Base-by-base conservation (phyloP, 306 rosid species). In the Elaeagnus macrophylla region DNA sequence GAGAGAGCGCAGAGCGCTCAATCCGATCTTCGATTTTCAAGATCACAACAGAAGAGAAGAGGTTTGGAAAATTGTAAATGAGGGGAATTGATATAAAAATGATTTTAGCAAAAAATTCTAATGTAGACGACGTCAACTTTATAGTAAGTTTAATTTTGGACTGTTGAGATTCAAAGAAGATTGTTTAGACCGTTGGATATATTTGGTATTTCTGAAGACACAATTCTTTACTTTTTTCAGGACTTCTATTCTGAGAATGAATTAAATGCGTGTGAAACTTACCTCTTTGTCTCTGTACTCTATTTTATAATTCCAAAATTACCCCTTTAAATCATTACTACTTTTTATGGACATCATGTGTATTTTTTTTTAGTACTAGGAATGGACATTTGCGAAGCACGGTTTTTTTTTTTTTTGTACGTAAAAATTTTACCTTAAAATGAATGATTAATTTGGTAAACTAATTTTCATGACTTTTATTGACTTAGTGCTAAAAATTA, bases 251-350 rank as follows among this genome's bases (percentile, higher is more conserved):
- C 83, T 73, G 72, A 68, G 71, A 71, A 64, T 53, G 39, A 60
- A 68, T 69, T 68, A 15, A 77, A 67, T 68, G 73, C 66, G 38
- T 35, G 44, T 60, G 77, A 66, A 73, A 77, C 79, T 70, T 73
- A 62, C 79, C 74, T 59, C 69, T 78, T 73, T 78, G 83, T 78
- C 83, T 68, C 83, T 78, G 72, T 47, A 40, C 71, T 66, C 74
- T 73, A 68, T 50, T 37, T 45, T 37, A 18, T 44, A 57, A 51
- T 69, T 10, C 66, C 82, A 45, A 57, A 41, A 38, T 12, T 67
- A 13, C 72, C 77, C 74, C 32, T 8, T 25, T 5, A 25, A 25
- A 2, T 25, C 54, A 25, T 39, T 13, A 19, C 38, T 58, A 25
- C 4, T 25, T 25, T 25, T 25, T 25, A n/a, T n/a, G n/a, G n/a